Evolutionary conservation across 1,139 yeast species (phyloP).

Genomic region (Debaryomyces subglobosus): DNA sequence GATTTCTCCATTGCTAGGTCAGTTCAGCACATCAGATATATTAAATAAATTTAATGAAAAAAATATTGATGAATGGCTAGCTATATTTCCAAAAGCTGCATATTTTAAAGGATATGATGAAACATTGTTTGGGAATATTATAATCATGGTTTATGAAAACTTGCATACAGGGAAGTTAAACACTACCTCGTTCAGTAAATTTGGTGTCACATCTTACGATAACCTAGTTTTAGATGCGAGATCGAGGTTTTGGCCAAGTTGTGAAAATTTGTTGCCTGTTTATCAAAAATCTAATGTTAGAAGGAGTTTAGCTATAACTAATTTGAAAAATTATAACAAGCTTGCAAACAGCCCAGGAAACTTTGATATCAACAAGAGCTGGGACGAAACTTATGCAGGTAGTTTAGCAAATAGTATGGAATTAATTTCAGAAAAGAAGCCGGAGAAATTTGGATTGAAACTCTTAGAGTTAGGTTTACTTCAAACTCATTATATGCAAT

Average conservation of each 20-base stretch:
- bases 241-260: constrained; percentile 79
- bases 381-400: constrained; percentile 87
- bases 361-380: constrained; percentile 24
- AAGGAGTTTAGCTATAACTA: constrained; percentile 74
- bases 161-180: constrained; percentile 50
- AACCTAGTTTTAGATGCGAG: constrained; percentile 60
- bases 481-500: constrained; percentile 54
- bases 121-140: constrained; percentile 51
- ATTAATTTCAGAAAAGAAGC: constrained; percentile 51
- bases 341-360: constrained; percentile 40
- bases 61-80: constrained; percentile 35
- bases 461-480: constrained; percentile 59
- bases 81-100: constrained; percentile 53
- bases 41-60: constrained; percentile 8
- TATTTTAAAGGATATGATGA: constrained; percentile 58
- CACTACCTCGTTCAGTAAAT: constrained; percentile 65
- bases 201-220: constrained; percentile 67
- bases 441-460: constrained; percentile 58
- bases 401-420: constrained; percentile 63
- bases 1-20: constrained; percentile 23
- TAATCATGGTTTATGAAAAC: constrained; percentile 58
- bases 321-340: constrained; percentile 66
- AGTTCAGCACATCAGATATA: constrained; percentile 17
- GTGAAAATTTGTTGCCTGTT: constrained; percentile 62
- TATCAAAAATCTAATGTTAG: constrained; percentile 63